These are phyloP conservation scores for Neonectria neomacrospora DNA, from an alignment of 2,329 filamentous ascomycete genomes.

Conservation along the genomic window DNA sequence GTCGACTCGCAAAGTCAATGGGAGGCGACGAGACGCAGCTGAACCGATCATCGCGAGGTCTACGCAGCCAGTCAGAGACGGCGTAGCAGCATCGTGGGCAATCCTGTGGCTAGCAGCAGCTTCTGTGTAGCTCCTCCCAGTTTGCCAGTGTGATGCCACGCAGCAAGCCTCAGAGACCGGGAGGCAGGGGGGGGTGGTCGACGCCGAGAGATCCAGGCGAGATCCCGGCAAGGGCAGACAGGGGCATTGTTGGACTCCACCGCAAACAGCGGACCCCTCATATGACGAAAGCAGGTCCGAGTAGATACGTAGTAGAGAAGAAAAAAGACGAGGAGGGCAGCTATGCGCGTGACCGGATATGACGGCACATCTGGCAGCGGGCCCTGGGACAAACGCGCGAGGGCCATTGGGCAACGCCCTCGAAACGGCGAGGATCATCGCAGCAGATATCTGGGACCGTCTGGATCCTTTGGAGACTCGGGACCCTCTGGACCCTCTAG, in stretches of 20 bases:
- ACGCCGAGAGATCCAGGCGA: constrained; percentile 43
- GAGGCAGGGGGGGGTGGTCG: constrained; percentile 12
- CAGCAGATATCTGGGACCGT: neutral
- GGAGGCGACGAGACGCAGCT: constrained; percentile 29
- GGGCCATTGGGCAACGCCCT: neutral
- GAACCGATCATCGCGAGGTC: constrained; percentile 31
- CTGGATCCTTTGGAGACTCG: neutral
- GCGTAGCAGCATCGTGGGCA: constrained; percentile 42
- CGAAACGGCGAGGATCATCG: constrained; percentile 27
- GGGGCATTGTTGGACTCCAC: constrained; percentile 4
- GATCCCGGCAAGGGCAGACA: constrained; percentile 28
- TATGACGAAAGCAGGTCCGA: constrained; percentile 14
- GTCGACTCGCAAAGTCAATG: constrained; percentile 23
- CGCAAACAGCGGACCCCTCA: constrained; percentile 1
- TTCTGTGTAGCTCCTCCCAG: constrained; percentile 28
- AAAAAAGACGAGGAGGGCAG: constrained; percentile 19
- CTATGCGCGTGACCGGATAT: constrained; percentile 37
- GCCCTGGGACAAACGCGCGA: constrained; percentile 3
- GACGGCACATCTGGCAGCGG: constrained; percentile 35
- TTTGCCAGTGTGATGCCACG: neutral
- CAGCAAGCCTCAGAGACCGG: neutral
- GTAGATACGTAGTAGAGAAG: neutral
- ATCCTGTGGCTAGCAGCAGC: constrained; percentile 42
- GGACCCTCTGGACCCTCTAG: constrained; percentile 1
- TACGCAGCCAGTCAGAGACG: constrained; percentile 39